Base-by-base conservation (phyloP, 2,329 filamentous ascomycete species). In the Fonsecaea pugnacius region DNA sequence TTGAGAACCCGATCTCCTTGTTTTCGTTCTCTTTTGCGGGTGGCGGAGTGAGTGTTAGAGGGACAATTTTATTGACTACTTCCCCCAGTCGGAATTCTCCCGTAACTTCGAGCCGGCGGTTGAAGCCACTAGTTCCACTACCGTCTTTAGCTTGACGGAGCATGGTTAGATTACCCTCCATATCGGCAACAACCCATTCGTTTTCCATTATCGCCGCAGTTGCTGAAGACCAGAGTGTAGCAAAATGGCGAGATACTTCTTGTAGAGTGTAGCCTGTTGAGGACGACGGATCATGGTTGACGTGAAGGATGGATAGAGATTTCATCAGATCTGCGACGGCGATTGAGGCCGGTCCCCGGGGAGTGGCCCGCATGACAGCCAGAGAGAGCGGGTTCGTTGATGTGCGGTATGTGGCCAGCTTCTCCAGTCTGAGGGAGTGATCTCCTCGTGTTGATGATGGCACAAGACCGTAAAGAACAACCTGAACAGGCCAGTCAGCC, bases 271-370 rank as follows among this genome's bases (percentile, higher is more conserved):
- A 69, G 24, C 63, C 60, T n/a, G 54, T 57, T 24, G 60, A 32
- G 14, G 63, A 51, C 3, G 56, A 51, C 10, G 59, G n/a, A 18
- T 69, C 63, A 3, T 62, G 58, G 14, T 83, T 80, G 73, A 89
- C 95, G 73, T 95, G 83, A 8, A 97, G 81, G 5, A 98, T 79
- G 1, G 90, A 88, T 27, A 96, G 82, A 1, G 91, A 96, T 78
- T 98, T 97, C 91, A 96, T 97, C 52, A 99, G 80, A 73, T 99
- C 95, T 0, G 89, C 91, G 9, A 98, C 88, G 0, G 91, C 91
- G 67, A 99, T 93, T 27, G 86, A 82, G 70, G 89, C 88, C n/a
- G 67, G 70, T 27, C 55, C 33, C 4, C 60, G 46, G 0, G 62
- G 33, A 14, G 67, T 66, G 12, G 66, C 57, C 0, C 85, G 90